A percentile compares a stretch with the other conserved stretches of the same genome.
Conservation (phyloP, 1,284 basidiomycete genomes). For the Moesziomyces sp. region DNA sequence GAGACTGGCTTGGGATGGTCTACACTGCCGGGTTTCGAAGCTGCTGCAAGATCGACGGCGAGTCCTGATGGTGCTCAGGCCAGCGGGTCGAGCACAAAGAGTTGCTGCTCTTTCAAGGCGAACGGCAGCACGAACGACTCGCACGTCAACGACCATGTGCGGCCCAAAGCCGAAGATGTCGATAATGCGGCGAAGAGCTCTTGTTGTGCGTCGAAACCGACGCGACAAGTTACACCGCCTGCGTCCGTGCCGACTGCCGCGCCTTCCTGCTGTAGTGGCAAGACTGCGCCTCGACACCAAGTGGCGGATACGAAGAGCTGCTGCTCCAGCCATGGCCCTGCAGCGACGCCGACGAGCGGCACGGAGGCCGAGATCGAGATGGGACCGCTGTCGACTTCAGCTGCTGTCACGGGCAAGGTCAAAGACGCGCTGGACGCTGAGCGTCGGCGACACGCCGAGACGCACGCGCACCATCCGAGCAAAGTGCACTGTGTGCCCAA, state of each 20-base stretch:
- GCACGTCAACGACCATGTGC: background rate
- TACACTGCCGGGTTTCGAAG: conserved; percentile 19
- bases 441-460: conserved; percentile 13
- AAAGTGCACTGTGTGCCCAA: conserved; percentile 67
- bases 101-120: conserved; percentile 29
- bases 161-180: background rate
- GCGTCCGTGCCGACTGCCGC: background rate
- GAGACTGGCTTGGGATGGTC: conserved; percentile 46
- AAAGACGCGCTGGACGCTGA: conserved; percentile 6
- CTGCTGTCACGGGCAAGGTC: conserved; percentile 9
- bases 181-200: conserved; percentile 1
- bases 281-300: background rate
- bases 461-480: conserved; percentile 33
- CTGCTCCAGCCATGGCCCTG: conserved; percentile 13
- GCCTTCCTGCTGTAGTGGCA: conserved; percentile 14
- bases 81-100: background rate
- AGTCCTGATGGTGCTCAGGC: conserved; percentile 10
- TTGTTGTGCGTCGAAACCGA: conserved; percentile 19
- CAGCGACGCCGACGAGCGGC: background rate
- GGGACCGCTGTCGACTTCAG: conserved; percentile 34
- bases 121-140: background rate
- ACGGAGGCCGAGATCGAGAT: conserved; percentile 10
- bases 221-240: background rate
- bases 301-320: conserved; percentile 18
- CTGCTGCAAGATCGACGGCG: conserved; percentile 2